These are phyloP conservation scores for Colletotrichum endophyticum DNA, from an alignment of 2,329 filamentous ascomycete genomes.

Conservation along the genomic window DNA sequence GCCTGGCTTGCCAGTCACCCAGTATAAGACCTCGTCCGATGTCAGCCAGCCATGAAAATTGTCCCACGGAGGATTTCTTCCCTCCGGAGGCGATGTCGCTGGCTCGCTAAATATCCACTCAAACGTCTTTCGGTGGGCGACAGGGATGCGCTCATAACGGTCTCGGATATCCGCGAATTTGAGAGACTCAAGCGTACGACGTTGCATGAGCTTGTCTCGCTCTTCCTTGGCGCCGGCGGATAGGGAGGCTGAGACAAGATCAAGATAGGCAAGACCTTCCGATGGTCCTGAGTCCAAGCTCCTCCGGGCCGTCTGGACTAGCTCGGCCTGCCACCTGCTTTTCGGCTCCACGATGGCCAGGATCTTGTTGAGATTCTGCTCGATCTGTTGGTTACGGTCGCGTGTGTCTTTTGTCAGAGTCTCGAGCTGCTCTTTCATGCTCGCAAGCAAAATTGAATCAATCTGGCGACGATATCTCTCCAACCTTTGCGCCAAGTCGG, in stretches of 20 bases:
- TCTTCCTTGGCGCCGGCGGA: background rate
- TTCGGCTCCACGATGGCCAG: background rate
- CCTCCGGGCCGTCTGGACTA: background rate
- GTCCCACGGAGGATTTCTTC: background rate
- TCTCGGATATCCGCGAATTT: background rate
- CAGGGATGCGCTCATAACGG: background rate
- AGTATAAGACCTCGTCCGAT: background rate
- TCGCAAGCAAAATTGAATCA: background rate
- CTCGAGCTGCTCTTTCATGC: background rate
- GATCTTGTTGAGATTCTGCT: background rate
- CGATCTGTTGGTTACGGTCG: background rate
- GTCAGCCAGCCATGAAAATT: background rate
- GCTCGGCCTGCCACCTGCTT: background rate
- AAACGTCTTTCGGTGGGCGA: background rate
- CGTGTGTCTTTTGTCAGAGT: background rate
- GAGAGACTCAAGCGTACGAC: background rate
- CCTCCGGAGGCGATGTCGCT: background rate
- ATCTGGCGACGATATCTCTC: background rate
- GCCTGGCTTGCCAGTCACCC: background rate
- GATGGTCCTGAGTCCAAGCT: background rate
- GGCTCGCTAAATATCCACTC: background rate
- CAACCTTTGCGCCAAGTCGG: background rate
- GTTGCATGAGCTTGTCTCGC: background rate
- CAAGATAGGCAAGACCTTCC: background rate
- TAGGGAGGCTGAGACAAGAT: background rate